Conservation (phyloP, 805 yeast species). For the Candida qinlingensis region DNA sequence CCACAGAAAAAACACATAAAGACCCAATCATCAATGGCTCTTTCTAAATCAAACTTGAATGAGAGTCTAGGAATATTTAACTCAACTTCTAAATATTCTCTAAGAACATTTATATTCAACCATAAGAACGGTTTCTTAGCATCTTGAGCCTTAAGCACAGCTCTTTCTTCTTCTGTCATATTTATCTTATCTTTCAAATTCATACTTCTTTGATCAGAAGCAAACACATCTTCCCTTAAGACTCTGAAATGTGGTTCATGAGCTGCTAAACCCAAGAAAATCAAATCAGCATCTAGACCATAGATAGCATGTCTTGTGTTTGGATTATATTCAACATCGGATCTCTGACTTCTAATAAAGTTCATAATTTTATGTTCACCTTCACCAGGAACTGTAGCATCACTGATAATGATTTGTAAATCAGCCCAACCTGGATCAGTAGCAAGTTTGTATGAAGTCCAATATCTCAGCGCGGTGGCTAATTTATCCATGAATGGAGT, state of each 20-base stretch:
- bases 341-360: constrained; percentile 71
- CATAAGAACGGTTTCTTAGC: constrained; percentile 81
- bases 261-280: constrained; percentile 84
- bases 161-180: constrained; percentile 56
- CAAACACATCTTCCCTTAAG: constrained; percentile 94
- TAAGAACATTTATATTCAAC: constrained; percentile 81
- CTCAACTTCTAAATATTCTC: constrained; percentile 87
- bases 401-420: constrained; percentile 72
- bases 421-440: constrained; percentile 85
- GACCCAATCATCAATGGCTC: constrained; percentile 98
- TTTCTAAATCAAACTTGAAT: constrained; percentile 78
- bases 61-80: constrained; percentile 63
- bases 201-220: constrained; percentile 44
- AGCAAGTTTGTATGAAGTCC: constrained; percentile 80
- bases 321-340: constrained; percentile 68
- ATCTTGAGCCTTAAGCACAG: constrained; percentile 29
- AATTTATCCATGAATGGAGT: constrained; percentile 93
- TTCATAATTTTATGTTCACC: constrained; percentile 98
- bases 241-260: constrained; percentile 97
- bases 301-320: constrained; percentile 90
- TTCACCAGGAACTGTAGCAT: constrained; percentile 97
- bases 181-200: constrained; percentile 43
- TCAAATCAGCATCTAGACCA: constrained; percentile 94
- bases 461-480: constrained; percentile 76
- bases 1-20: constrained; percentile 98